Evolutionary conservation across 495 filamentous ascomycete genomes (phyloP).

Genomic region (Penicillium angulare): DNA sequence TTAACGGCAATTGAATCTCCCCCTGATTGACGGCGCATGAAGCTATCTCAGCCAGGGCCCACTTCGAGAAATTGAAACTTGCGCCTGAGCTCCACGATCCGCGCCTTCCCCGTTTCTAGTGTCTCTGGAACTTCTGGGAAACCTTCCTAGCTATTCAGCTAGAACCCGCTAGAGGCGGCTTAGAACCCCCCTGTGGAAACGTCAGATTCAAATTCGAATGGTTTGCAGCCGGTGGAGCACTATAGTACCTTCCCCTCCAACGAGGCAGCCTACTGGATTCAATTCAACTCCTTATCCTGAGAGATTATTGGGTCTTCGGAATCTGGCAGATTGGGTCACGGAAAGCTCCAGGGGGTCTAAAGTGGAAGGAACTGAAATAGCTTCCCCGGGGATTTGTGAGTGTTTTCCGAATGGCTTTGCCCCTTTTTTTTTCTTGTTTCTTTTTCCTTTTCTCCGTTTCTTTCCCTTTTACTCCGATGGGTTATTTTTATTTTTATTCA

Average conservation of each 20-base stretch:
- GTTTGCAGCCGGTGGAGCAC: conserved; percentile 11
- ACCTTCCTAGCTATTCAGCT: conserved; percentile 11
- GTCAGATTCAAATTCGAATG: conserved; percentile 13
- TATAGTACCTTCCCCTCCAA: too few species aligned
- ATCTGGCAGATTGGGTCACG: neutral
- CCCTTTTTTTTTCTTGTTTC: conserved; percentile 3
- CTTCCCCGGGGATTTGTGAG: neutral
- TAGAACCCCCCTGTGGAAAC: conserved; percentile 20
- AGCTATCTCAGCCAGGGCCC: conserved; percentile 20
- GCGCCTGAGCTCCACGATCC: conserved; percentile 26
- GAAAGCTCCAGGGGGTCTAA: conserved; percentile 15
- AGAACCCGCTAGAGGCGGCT: conserved; percentile 25
- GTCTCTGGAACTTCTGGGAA: conserved; percentile 11
- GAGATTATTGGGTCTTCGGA: neutral
- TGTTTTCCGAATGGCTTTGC: neutral
- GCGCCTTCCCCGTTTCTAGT: conserved; percentile 26
- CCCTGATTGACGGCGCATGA: conserved; percentile 21
- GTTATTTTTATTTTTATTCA: too few species aligned
- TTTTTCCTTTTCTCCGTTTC: neutral
- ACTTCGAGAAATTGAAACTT: conserved; percentile 22
- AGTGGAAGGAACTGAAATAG: neutral
- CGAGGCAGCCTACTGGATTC: too few species aligned
- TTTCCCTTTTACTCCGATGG: neutral
- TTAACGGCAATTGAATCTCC: too few species aligned
- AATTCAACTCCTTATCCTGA: too few species aligned